Evolutionary conservation across 2,329 filamentous ascomycete genomes (phyloP), one percentile per base, ranked within the genome.

Genomic region (Neofusicoccum cordaticola): DNA sequence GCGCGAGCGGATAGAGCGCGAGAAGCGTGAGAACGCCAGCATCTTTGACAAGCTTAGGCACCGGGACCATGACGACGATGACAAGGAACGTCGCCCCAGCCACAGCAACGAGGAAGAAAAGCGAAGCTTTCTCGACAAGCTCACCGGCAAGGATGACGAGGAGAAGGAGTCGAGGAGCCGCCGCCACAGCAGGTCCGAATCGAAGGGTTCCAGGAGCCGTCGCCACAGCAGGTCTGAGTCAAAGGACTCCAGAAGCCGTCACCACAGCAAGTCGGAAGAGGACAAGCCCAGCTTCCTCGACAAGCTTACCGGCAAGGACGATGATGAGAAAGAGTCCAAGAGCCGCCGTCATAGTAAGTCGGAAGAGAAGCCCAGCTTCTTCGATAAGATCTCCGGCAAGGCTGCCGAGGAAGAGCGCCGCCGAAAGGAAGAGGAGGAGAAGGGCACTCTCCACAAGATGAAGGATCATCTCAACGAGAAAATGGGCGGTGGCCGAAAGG

Each of bases 371-470:
- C 62, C 62, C 31, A 64, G 44, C 51, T 64, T 64, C 52, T 56
- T 64, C 31, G 63, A 64, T 35, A 64, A 64, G 45, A 60, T 64
- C 44, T 51, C 44, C 34, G 63, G 63, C 35, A 60, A 61, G 53
- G 62, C 62, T 31, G 63, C 44, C 7, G 45, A 60, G 39, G 63
- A 65, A 27, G 63, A 60, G 31, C 63, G 63, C 39, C 45, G 56
- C 15, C 45, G 56, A 11, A 41, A 37, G 7, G 53, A 65, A 31
- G 53, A 65, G 37, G 53, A 65, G 44, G 45, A 65, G n/a, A 65
- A 61, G 56, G 27, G 37, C 8, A 35, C n/a, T 15, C 22, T 60
- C 9, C 22, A 44, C 11, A 65, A 65, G 53, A 47, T 60, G 53
- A 51, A 50, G 27, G 58, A 65, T 22, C 48, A 63, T 35, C 37